Evolutionary conservation across 805 yeast genomes (phyloP), one percentile per base, ranked within the genome.

Genomic region (Suhomyces vadensis): DNA sequence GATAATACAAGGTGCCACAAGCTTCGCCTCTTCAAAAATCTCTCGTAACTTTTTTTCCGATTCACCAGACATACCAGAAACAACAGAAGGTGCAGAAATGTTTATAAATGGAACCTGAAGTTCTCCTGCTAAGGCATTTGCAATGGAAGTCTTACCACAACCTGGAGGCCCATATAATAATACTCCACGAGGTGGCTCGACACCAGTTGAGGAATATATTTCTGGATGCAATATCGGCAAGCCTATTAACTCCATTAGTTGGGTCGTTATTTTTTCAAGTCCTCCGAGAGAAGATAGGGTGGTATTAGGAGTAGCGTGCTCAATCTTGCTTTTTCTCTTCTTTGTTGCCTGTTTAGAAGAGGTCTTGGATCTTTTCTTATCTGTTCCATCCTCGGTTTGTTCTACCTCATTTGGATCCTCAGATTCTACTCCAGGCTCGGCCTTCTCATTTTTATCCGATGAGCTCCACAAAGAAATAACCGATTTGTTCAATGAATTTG

Each of bases 51-150:
- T 91, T 71, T 94, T 94, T 63, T 94, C 99, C 50, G 92, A 82
- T 63, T 94, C 99, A 35, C 99, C 99, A n/a, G 96, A 88, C 98
- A 94, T 94, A 4, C 99, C 99, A 49, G 96, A 87, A 0, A 94
- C 98, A 6, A 94, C 88, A 2, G 96, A 85, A 1, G 99, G 99
- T 0, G 99, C 98, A 21, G 96, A 86, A 1, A 94, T 76, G 36
- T 86, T 84, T 13, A 94, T 81, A 59, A 94, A 94, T 0, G 98
- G 97, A 0, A 94, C 96, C 53, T 89, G 86, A 24, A 94, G 74
- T 58, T 92, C 96, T 22, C 96, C 96, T 1, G 99, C 99, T 17
- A 94, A 70, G 0, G 98, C 97, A 63, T 90, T 90, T 3, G 99
- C 99, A 42, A 94, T 83, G 35, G 96, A 85, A 0, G 99, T 94